Evolutionary conservation across 2,329 filamentous ascomycete species (phyloP).

Genomic region (Phyllachora maydis): DNA sequence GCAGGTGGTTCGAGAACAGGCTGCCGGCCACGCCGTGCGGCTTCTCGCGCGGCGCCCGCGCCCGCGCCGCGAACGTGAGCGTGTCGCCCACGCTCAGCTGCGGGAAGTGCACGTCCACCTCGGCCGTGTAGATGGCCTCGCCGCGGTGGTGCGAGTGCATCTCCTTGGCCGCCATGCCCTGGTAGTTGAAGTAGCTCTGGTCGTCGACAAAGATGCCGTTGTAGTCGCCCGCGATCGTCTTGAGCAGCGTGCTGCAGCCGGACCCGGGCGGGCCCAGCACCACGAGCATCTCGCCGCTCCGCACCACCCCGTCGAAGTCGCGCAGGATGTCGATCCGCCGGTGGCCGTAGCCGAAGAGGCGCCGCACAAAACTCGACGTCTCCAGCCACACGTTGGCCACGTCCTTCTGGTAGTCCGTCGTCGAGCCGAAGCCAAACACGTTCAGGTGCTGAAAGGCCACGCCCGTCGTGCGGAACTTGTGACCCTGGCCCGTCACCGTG

Average conservation of each 20-base stretch:
- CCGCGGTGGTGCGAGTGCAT: conserved; percentile 65
- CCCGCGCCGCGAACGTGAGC: conserved; percentile 54
- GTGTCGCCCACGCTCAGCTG: conserved; percentile 62
- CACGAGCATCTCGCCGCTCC: conserved; percentile 55
- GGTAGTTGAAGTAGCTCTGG: conserved; percentile 60
- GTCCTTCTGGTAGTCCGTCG: conserved; percentile 52
- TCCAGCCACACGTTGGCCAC: conserved; percentile 41
- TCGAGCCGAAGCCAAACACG: conserved; percentile 44
- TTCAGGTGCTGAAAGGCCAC: conserved; percentile 47
- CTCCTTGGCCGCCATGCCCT: conserved; percentile 49
- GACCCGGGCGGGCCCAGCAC: conserved; percentile 51
- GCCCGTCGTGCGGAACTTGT: conserved; percentile 37
- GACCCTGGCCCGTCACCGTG: conserved; percentile 27
- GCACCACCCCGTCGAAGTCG: conserved; percentile 46
- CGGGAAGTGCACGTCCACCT: conserved; percentile 68
- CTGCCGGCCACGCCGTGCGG: conserved; percentile 33
- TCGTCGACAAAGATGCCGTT: conserved; percentile 59
- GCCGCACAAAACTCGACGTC: conserved; percentile 17
- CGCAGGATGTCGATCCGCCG: conserved; percentile 47
- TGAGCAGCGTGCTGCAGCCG: conserved; percentile 72
- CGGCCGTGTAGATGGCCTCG: conserved; percentile 73
- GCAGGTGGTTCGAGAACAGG: conserved; percentile 38
- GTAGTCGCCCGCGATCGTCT: conserved; percentile 66
- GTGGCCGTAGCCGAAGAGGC: conserved; percentile 28
- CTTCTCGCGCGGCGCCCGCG: conserved; percentile 40